phyloP scores from a whole-genome alignment of 352 stramenopile genomes.

The Phytophthora hybrid region DNA sequence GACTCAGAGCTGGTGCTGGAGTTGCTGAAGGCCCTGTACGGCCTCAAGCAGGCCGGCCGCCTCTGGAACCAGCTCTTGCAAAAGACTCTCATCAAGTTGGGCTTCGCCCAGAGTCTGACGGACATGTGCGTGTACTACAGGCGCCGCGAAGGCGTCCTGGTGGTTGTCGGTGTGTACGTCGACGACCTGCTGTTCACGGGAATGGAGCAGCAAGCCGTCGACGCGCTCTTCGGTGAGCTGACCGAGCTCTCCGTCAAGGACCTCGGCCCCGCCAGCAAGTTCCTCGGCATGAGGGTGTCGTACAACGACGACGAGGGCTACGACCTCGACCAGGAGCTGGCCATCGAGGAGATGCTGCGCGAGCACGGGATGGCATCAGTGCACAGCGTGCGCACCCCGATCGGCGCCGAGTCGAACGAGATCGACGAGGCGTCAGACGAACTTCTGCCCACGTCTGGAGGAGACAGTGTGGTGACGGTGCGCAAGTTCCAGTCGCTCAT shows the following conservation, averaged over 20 bases:
- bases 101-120: conserved; percentile 1
- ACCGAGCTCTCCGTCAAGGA: conserved; percentile 36
- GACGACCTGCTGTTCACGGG: no score
- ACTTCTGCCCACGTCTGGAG: neutral
- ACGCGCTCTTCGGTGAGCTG: conserved; percentile 29
- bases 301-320: conserved; percentile 30
- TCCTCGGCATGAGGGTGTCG: conserved; percentile 37
- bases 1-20: no score
- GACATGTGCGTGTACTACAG: neutral
- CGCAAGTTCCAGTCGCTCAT: conserved; percentile 44
- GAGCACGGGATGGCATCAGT: conserved; percentile 24
- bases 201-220: neutral
- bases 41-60: no score
- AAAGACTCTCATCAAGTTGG: no score
- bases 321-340: conserved; percentile 29
- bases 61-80: no score
- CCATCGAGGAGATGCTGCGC: conserved; percentile 36
- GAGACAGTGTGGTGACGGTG: neutral
- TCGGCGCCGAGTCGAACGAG: conserved; percentile 17
- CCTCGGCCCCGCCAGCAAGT: conserved; percentile 29
- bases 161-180: no score
- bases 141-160: no score
- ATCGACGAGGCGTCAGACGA: no score
- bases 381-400: conserved; percentile 26
- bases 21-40: no score